Conservation (phyloP, 148 eudicot species). For the Bassia scoparia region DNA sequence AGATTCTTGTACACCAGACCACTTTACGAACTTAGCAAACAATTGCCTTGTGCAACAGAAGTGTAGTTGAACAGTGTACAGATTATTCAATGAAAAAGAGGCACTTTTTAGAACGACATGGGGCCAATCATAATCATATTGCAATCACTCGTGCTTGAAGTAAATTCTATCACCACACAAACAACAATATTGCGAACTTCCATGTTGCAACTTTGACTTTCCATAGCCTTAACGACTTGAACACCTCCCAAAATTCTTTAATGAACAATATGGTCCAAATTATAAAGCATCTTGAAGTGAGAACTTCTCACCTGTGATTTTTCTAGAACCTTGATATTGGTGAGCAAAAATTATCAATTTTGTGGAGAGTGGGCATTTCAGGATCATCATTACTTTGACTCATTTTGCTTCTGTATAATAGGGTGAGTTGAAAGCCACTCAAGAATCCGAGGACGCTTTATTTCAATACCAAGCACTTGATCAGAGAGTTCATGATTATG, state of each 20-base stretch:
- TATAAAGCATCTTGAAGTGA: slow-evolving; percentile 4
- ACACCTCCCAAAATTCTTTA: neutral
- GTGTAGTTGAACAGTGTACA: no score
- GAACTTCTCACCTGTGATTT: slow-evolving; percentile 66
- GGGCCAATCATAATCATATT: neutral
- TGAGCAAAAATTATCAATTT: slow-evolving; percentile 98
- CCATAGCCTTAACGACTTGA: neutral
- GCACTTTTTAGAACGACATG: neutral
- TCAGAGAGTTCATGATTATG: slow-evolving; percentile 46
- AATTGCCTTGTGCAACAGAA: no score
- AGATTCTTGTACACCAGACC: neutral
- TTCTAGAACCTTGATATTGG: slow-evolving; percentile 87
- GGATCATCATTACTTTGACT: slow-evolving; percentile 35
- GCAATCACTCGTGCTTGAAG: neutral
- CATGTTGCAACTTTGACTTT: neutral
- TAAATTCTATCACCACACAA: neutral
- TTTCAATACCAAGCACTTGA: slow-evolving; percentile 81
- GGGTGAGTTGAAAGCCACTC: slow-evolving; percentile 96
- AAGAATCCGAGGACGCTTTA: slow-evolving; percentile 75
- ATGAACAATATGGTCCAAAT: neutral
- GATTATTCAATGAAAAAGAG: neutral
- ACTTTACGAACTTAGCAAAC: slow-evolving; percentile 10
- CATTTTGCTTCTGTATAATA: slow-evolving; percentile 50
- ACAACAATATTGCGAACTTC: neutral
- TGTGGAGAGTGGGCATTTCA: slow-evolving; percentile 52